Conservation (phyloP, 441 rosid species). For the Kokia cookei region DNA sequence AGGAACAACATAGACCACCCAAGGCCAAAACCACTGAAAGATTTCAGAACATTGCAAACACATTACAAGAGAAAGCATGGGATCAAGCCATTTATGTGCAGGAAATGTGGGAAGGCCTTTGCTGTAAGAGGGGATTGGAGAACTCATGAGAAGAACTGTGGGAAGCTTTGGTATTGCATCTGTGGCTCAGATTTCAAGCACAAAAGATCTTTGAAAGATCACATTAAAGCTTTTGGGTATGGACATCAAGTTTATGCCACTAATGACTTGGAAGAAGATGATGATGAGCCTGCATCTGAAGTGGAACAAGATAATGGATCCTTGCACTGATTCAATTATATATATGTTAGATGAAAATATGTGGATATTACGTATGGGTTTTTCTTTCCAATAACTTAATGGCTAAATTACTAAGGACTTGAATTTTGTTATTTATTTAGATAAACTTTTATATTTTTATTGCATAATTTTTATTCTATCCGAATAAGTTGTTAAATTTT, state of each 20-base stretch:
- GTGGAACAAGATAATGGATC: slow-evolving; percentile 80
- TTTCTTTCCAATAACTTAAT: too few species aligned
- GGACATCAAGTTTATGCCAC: slow-evolving; percentile 78
- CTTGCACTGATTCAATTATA: slow-evolving; percentile 27
- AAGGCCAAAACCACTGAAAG: slow-evolving; percentile 10
- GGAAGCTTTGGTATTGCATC: slow-evolving; percentile 90
- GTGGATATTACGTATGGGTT: too few species aligned
- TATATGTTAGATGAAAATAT: too few species aligned
- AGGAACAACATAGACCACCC: slow-evolving; percentile 12
- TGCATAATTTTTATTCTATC: too few species aligned
- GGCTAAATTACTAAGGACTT: too few species aligned
- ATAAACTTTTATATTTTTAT: too few species aligned
- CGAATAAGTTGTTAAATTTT: too few species aligned
- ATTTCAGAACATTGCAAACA: slow-evolving; percentile 11
- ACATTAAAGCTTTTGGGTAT: slow-evolving; percentile 78
- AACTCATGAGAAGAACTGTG: slow-evolving; percentile 25
- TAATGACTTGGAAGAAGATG: slow-evolving; percentile 65
- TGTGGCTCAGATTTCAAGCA: slow-evolving; percentile 98
- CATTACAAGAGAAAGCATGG: slow-evolving; percentile 18
- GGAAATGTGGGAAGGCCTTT: slow-evolving; percentile 11
- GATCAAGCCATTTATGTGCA: slow-evolving; percentile 11
- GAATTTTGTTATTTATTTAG: too few species aligned
- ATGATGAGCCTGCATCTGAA: slow-evolving; percentile 88
- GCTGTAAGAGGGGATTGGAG: slow-evolving; percentile 13
- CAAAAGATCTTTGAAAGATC: slow-evolving; percentile 91